Evolutionary conservation across 2,329 filamentous ascomycete species (phyloP).

Genomic region (Didymella exigua): DNA sequence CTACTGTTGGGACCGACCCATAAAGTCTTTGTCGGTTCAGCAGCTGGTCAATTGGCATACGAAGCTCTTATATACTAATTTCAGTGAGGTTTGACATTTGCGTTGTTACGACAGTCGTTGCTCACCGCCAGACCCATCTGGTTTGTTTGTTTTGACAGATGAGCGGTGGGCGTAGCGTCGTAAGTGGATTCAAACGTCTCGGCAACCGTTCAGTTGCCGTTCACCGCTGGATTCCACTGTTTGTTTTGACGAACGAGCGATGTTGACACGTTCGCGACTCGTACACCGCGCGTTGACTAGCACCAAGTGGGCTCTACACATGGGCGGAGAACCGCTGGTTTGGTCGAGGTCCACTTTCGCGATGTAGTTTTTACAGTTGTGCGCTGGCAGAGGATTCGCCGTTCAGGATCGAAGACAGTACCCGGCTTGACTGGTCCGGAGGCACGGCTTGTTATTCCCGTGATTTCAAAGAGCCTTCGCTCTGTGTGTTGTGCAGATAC

Average conservation of each 20-base stretch:
- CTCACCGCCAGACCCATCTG: constrained; percentile 11
- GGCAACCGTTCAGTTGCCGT: constrained; percentile 17
- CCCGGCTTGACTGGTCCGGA: constrained; percentile 11
- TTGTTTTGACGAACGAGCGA: constrained; percentile 19
- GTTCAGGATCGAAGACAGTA: constrained; percentile 8
- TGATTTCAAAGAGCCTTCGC: constrained; percentile 10
- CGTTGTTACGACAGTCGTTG: no score
- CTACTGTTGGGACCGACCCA: background rate
- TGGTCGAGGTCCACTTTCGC: constrained; percentile 10
- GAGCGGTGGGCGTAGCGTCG: constrained; percentile 17
- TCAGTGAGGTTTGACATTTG: constrained; percentile 2
- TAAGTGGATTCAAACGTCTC: constrained; percentile 13
- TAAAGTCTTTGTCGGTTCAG: background rate
- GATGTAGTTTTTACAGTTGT: constrained; percentile 17
- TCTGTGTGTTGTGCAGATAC: constrained; percentile 17
- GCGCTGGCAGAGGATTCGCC: constrained; percentile 18
- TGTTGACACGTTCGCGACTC: constrained; percentile 19
- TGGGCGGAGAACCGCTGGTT: constrained; percentile 15
- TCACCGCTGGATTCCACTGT: constrained; percentile 19
- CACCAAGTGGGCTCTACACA: constrained; percentile 12
- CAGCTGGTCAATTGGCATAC: background rate
- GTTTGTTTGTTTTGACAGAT: constrained; percentile 18
- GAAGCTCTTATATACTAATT: constrained; percentile 8
- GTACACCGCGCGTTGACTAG: constrained; percentile 5
- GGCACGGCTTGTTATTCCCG: constrained; percentile 2